These are phyloP conservation scores for Heterobasidion annosum DNA, from an alignment of 1,284 basidiomycete genomes.

Conservation along the genomic window DNA sequence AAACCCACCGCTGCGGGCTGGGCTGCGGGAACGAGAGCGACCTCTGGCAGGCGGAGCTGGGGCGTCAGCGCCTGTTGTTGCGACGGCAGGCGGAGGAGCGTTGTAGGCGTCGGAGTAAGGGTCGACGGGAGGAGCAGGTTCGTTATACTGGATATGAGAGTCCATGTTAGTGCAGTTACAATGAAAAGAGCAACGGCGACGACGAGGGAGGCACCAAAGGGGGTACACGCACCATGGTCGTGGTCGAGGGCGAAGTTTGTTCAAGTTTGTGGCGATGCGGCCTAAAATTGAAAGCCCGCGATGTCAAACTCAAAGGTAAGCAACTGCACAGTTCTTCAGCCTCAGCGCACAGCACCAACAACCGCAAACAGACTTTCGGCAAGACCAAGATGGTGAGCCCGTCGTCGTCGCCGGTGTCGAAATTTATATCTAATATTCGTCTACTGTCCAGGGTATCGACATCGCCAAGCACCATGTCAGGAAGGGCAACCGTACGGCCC, in stretches of 20 bases:
- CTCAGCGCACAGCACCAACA: constrained; percentile 14
- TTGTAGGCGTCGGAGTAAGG: constrained; percentile 78
- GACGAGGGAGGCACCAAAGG: constrained; percentile 1
- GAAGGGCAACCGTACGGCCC: constrained; percentile 92
- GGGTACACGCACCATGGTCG: constrained; percentile 55
- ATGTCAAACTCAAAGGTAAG: constrained; percentile 17
- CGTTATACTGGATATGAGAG: constrained; percentile 43
- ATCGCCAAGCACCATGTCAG: constrained; percentile 97
- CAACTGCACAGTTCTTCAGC: constrained; percentile 52
- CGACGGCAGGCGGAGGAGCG: constrained; percentile 42
- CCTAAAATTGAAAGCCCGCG: constrained; percentile 17
- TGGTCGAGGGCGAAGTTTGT: constrained; percentile 24
- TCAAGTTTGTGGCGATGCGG: constrained; percentile 16
- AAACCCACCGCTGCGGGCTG: constrained; percentile 40
- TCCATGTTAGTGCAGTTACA: constrained; percentile 4
- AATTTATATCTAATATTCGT: constrained; percentile 5
- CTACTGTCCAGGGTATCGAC: constrained; percentile 82
- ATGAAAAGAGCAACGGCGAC: constrained; percentile 8
- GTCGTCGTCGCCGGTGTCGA: constrained; percentile 20
- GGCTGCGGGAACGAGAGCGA: constrained; percentile 68
- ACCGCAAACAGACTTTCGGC: constrained; percentile 21
- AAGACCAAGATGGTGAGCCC: constrained; percentile 74
- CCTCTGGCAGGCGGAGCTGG: constrained; percentile 45
- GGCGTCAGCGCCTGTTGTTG: constrained; percentile 28
- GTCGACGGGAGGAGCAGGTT: constrained; percentile 53